A percentile compares a stretch with the other conserved stretches of the same genome.
phyloP scores from a whole-genome alignment of 1,139 yeast species.

The Geotrichum reessii region DNA sequence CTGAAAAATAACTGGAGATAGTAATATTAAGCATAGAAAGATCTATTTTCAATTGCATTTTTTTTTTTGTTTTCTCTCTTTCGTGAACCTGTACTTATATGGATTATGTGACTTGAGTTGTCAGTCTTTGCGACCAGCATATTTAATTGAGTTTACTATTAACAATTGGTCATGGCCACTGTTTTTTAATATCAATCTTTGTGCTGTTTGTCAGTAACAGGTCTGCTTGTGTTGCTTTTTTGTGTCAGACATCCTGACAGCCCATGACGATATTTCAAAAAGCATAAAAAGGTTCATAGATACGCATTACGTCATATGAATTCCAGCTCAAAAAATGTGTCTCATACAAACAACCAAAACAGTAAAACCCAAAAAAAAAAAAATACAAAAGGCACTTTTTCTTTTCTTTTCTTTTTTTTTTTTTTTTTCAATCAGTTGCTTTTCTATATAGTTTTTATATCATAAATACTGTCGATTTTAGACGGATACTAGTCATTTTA shows the following conservation, averaged over 20 bases:
- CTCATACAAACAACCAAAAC: neutral
- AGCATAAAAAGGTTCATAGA: neutral
- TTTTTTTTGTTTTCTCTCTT: neutral
- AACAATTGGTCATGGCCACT: too few species aligned
- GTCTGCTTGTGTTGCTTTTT: too few species aligned
- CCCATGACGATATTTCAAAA: neutral
- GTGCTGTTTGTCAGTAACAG: too few species aligned
- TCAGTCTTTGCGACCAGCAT: neutral
- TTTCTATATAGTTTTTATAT: neutral
- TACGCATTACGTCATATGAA: neutral
- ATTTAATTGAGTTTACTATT: neutral
- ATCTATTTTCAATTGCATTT: neutral
- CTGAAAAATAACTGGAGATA: slow-evolving; percentile 10
- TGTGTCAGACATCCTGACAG: neutral
- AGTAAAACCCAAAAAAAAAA: neutral
- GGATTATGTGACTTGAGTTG: neutral
- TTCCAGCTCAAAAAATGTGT: neutral
- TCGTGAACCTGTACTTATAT: too few species aligned
- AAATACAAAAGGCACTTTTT: neutral
- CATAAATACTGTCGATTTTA: neutral
- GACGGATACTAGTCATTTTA: neutral
- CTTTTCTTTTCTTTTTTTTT: neutral
- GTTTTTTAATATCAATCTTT: too few species aligned
- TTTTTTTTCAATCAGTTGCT: neutral
- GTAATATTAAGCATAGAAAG: neutral